A percentile compares a stretch with the other conserved stretches of the same genome.
Conservation (phyloP, 2,329 filamentous ascomycete genomes). For the Pseudocercospora vitis region DNA sequence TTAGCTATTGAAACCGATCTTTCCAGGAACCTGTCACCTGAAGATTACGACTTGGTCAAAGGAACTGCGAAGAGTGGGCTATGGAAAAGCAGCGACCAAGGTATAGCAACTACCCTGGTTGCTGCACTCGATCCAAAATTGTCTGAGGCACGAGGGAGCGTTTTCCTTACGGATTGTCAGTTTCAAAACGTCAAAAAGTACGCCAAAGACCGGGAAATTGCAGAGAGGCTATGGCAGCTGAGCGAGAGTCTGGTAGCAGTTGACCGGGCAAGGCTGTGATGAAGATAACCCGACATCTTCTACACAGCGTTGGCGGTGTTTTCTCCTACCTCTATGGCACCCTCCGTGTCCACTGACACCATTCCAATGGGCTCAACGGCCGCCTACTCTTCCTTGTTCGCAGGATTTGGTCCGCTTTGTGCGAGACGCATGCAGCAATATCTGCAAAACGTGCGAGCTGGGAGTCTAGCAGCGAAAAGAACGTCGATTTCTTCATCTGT, state of each 20-base stretch:
- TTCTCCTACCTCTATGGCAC: not conserved
- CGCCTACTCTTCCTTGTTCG: slow-evolving; percentile 9
- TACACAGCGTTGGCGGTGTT: not conserved
- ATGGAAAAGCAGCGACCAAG: slow-evolving; percentile 45
- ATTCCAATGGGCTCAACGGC: not conserved
- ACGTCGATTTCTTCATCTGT: slow-evolving; percentile 58
- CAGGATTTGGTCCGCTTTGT: slow-evolving; percentile 18
- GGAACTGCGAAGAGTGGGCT: slow-evolving; percentile 29
- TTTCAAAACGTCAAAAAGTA: slow-evolving; percentile 34
- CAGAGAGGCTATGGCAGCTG: slow-evolving; percentile 42
- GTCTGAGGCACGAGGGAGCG: slow-evolving; percentile 24
- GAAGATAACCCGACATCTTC: too few species aligned
- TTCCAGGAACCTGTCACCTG: slow-evolving; percentile 10
- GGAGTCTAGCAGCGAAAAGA: slow-evolving; percentile 49
- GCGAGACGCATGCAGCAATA: slow-evolving; percentile 37
- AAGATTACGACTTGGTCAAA: slow-evolving; percentile 13
- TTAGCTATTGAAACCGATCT: slow-evolving; percentile 23
- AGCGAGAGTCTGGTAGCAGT: slow-evolving; percentile 34
- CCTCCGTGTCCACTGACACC: not conserved
- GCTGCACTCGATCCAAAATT: slow-evolving; percentile 48
- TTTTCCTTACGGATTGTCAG: slow-evolving; percentile 40
- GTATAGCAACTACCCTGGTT: slow-evolving; percentile 45
- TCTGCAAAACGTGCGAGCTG: slow-evolving; percentile 46
- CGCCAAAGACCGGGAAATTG: slow-evolving; percentile 40
- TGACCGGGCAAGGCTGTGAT: not conserved